Percentiles rank a stretch among this genome's conserved stretches.
Evolutionary conservation across 805 yeast genomes (phyloP).

Genomic region (Metschnikowia shivogae): DNA sequence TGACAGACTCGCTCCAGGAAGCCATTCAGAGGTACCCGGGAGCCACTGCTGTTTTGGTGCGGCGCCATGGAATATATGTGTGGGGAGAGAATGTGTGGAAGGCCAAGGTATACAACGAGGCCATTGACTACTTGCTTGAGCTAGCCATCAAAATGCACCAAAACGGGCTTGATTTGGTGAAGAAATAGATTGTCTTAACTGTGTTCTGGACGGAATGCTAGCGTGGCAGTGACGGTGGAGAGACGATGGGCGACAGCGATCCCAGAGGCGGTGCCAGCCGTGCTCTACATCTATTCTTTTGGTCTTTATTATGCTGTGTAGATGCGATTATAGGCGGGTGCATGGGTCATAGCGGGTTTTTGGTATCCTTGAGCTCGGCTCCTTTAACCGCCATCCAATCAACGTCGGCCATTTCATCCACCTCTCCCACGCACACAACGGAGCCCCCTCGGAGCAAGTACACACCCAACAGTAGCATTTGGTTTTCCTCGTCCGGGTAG

Average conservation of each 20-base stretch:
- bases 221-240: too few species aligned
- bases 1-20: conserved; percentile 59
- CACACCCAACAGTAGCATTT: conserved; percentile 44
- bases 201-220: too few species aligned
- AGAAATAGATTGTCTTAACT: not conserved
- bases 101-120: conserved; percentile 90
- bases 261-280: too few species aligned
- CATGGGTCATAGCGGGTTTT: conserved; percentile 30
- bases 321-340: not conserved
- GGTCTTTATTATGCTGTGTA: too few species aligned
- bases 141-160: conserved; percentile 79
- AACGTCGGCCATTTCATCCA: conserved; percentile 42
- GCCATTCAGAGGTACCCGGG: conserved; percentile 70
- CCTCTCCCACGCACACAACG: conserved; percentile 52
- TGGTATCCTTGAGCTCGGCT: conserved; percentile 32
- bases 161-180: conserved; percentile 55
- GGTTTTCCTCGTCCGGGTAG: conserved; percentile 36
- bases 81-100: conserved; percentile 94
- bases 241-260: too few species aligned
- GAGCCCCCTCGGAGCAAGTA: conserved; percentile 56
- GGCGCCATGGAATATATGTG: conserved; percentile 93
- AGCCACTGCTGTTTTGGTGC: conserved; percentile 80
- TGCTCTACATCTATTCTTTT: too few species aligned
- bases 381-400: conserved; percentile 41
- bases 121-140: conserved; percentile 83